These are phyloP conservation scores for Vickermania spadyakhi DNA, from an alignment of 208 protist genomes.

Conservation along the genomic window DNA sequence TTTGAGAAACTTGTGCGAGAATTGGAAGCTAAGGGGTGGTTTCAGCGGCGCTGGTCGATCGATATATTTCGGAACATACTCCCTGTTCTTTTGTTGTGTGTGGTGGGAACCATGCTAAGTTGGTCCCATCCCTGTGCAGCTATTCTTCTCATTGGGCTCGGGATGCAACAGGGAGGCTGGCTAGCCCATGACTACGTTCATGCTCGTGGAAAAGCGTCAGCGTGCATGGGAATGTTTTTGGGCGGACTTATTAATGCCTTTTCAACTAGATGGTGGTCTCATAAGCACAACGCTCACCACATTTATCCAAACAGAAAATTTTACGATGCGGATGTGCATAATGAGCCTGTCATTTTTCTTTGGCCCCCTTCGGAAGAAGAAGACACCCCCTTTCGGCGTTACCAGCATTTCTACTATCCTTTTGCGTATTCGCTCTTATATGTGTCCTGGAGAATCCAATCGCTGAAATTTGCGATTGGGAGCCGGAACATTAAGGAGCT, in stretches of 20 bases:
- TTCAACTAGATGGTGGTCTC: constrained; percentile 59
- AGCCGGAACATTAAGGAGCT: constrained; percentile 54
- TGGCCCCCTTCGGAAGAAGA: constrained; percentile 46
- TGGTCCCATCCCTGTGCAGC: constrained; percentile 42
- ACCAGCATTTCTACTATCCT: constrained; percentile 65
- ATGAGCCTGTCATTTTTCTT: constrained; percentile 62
- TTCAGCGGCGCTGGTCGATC: constrained; percentile 52
- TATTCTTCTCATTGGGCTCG: constrained; percentile 48
- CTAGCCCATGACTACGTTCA: constrained; percentile 63
- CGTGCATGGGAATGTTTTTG: constrained; percentile 31
- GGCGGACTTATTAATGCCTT: constrained; percentile 56
- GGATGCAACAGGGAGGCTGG: constrained; percentile 80
- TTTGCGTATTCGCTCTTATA: constrained; percentile 63
- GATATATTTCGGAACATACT: constrained; percentile 62
- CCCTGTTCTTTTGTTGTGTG: constrained; percentile 41
- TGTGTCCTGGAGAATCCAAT: constrained; percentile 74
- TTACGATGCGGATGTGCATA: constrained; percentile 72
- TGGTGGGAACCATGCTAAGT: constrained; percentile 42
- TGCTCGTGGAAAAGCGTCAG: constrained; percentile 32
- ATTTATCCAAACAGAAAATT: constrained; percentile 62
- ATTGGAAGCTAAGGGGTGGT: constrained; percentile 51
- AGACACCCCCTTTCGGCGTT: constrained; percentile 40
- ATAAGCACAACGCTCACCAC: constrained; percentile 85
- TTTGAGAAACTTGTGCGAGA: constrained; percentile 54
- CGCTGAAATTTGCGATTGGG: constrained; percentile 41